phyloP scores from a whole-genome alignment of 2,329 filamentous ascomycete species.

The Claviceps quebecensis region DNA sequence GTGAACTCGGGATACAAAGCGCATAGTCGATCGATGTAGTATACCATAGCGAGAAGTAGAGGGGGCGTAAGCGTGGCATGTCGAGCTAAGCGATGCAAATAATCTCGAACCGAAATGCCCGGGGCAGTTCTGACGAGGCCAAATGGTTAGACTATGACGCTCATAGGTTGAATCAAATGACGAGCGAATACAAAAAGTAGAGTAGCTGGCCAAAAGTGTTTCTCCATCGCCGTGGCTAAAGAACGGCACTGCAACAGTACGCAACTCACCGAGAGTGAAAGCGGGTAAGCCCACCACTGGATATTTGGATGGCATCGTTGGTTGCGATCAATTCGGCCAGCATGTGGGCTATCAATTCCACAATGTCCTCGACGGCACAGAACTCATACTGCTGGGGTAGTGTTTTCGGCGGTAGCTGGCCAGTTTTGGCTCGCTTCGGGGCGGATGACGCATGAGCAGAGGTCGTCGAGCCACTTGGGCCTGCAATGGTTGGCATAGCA shows the following conservation, averaged over 20 bases:
- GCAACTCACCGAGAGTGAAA: conserved; percentile 73
- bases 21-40: conserved; percentile 93
- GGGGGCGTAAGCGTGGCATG: conserved; percentile 89
- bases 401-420: conserved; percentile 37
- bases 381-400: conserved; percentile 67
- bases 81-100: conserved; percentile 79
- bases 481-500: neutral
- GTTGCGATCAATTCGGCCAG: conserved; percentile 85
- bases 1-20: conserved; percentile 88
- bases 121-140: conserved; percentile 40
- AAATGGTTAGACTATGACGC: neutral
- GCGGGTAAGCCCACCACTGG: conserved; percentile 70
- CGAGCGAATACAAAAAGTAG: neutral
- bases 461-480: neutral
- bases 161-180: neutral
- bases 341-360: conserved; percentile 87
- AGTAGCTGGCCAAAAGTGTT: too few species aligned
- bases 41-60: conserved; percentile 95
- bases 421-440: conserved; percentile 40
- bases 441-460: conserved; percentile 4
- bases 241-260: neutral
- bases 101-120: conserved; percentile 87
- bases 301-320: conserved; percentile 70
- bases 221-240: neutral
- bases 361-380: conserved; percentile 73